Conservation (phyloP, 352 stramenopile species). For the Globisporangium nunn region DNA sequence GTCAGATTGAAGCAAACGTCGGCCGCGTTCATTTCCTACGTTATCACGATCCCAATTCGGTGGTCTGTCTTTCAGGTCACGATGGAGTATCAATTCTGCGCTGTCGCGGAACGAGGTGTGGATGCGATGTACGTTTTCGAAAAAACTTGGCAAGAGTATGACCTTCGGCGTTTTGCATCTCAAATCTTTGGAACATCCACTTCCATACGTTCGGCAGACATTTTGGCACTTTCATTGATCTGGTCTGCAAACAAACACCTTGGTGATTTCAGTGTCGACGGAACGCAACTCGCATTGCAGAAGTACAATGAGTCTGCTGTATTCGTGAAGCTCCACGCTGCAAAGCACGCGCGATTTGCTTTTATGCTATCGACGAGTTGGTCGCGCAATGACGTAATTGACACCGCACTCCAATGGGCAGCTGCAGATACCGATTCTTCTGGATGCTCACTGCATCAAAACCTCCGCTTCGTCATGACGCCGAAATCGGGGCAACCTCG, state of each 20-base stretch:
- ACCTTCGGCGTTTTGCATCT: neutral
- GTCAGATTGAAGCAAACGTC: slow-evolving; percentile 3
- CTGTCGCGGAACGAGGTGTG: neutral
- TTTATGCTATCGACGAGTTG: neutral
- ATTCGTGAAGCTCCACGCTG: slow-evolving; percentile 1
- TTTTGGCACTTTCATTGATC: slow-evolving; percentile 4
- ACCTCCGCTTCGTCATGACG: slow-evolving; percentile 14
- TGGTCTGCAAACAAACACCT: slow-evolving; percentile 2
- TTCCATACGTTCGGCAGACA: neutral
- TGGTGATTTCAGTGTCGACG: slow-evolving; percentile 6
- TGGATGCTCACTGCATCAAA: slow-evolving; percentile 13
- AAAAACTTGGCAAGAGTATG: neutral
- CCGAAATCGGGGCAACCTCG: slow-evolving; percentile 1
- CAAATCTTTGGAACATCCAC: neutral
- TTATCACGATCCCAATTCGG: slow-evolving; percentile 12
- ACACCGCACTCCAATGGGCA: slow-evolving; percentile 14
- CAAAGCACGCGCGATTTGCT: neutral
- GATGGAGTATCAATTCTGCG: slow-evolving; percentile 14
- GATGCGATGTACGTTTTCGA: slow-evolving; percentile 5
- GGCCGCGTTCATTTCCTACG: slow-evolving; percentile 3
- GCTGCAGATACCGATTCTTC: too few species aligned
- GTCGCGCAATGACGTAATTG: slow-evolving; percentile 1
- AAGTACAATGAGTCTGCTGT: slow-evolving; percentile 11
- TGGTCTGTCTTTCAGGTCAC: slow-evolving; percentile 5
- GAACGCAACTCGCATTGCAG: neutral